Evolutionary conservation across 768 basidiomycete species (phyloP).

Genomic region (Leccinum subgranulosum): DNA sequence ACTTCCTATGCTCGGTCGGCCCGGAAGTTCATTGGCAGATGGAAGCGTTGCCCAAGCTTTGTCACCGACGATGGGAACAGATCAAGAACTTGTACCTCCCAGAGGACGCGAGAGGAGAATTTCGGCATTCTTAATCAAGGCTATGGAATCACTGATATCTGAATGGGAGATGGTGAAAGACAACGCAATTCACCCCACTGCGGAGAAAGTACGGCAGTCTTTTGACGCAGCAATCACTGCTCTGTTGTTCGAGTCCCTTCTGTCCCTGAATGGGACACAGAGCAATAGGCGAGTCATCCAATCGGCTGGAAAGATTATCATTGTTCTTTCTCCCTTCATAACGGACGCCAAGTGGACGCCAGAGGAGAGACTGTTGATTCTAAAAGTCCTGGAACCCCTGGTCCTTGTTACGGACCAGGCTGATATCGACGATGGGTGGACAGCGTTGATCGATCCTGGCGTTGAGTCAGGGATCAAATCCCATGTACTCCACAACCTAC

Average conservation of each 20-base stretch:
- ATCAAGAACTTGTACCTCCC: conserved; percentile 42
- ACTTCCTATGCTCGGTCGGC: conserved; percentile 43
- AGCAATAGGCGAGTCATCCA: conserved; percentile 62
- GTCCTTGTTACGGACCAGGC: conserved; percentile 39
- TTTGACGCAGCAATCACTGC: conserved; percentile 69
- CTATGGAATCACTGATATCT: conserved; percentile 47
- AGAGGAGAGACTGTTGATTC: conserved; percentile 61
- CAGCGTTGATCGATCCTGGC: conserved; percentile 47
- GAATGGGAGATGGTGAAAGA: conserved; percentile 48
- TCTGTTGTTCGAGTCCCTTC: conserved; percentile 65
- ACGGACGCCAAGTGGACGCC: conserved; percentile 47
- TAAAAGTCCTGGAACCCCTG: conserved; percentile 66
- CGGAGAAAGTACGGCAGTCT: conserved; percentile 61
- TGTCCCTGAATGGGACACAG: conserved; percentile 62
- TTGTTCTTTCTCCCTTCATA: conserved; percentile 42
- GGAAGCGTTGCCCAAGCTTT: neutral
- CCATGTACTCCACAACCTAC: conserved; percentile 43
- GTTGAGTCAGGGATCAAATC: conserved; percentile 60
- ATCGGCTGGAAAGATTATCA: conserved; percentile 52
- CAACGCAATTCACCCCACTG: conserved; percentile 39
- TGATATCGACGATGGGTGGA: conserved; percentile 32
- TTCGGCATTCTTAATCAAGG: conserved; percentile 60
- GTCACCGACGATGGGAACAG: conserved; percentile 6
- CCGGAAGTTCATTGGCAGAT: conserved; percentile 4
- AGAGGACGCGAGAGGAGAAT: conserved; percentile 58